A percentile compares a stretch with the other conserved stretches of the same genome.
phyloP scores from a whole-genome alignment of 164 flowering plant genomes.

The Magnolia kwangsiensis region DNA sequence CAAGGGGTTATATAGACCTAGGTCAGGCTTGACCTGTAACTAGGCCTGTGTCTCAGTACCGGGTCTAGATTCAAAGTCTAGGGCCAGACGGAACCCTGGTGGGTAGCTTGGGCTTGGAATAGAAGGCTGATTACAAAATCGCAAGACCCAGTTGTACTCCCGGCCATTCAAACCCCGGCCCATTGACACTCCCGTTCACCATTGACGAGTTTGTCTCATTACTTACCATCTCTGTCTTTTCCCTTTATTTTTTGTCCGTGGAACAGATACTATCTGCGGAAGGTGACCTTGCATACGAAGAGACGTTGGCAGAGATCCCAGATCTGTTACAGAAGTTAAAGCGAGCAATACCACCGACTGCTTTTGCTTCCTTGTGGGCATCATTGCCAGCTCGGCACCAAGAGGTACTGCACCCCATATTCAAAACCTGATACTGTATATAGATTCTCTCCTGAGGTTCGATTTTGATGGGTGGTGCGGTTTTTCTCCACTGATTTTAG shows the following conservation, averaged over 20 bases:
- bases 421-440: neutral
- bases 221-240: neutral
- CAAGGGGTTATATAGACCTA: no score
- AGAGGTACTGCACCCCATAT: neutral
- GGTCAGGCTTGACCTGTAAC: no score
- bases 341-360: neutral
- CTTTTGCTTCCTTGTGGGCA: neutral
- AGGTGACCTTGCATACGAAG: constrained; percentile 2
- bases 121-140: no score
- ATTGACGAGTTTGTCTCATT: no score
- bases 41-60: no score
- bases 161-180: no score
- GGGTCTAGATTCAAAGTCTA: no score
- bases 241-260: neutral
- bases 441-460: neutral
- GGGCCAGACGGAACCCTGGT: no score
- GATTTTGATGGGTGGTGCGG: neutral
- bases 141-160: no score
- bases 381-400: neutral
- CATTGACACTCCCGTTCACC: no score
- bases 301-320: neutral
- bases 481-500: neutral
- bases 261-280: neutral
- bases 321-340: neutral
- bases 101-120: no score